Evolutionary conservation across 179 eudicot genomes (phyloP), one percentile per base, ranked within the genome.

Genomic region (Gypsophila paniculata): DNA sequence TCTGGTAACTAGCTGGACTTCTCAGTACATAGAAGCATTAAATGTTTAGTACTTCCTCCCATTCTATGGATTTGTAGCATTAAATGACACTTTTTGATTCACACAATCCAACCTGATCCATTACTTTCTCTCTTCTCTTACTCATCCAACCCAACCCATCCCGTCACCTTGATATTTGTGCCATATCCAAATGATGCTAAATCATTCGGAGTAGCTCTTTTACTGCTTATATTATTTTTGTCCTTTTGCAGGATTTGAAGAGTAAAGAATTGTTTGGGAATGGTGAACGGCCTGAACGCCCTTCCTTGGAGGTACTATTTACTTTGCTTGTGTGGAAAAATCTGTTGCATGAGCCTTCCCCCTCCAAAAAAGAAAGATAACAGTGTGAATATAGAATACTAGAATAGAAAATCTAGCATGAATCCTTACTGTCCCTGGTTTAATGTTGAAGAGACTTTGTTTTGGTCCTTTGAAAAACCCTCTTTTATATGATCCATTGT

Each of bases 241-340:
- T 72, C 42, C 22, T 38, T 61, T 74, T 85, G 77, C 89, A 91
- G 99, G 97, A 94, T 73, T 78, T 75, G 57, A 75, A 68, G 68
- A 55, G 78, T 46, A 86, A 79, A 79, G 96, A 90, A 70, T 85
- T 78, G 61, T 75, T 68, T 76, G 82, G 82, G 59, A 79, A 75
- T 76, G 86, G 86, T 72, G 79, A 77, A 61, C 68, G 71, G 68
- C 75, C 81, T 72, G 79, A 77, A 61, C 68, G 71, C 69, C 75
- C 81, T 71, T 69, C 77, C 63, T 42, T 76, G 53, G 91, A 89
- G 96, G 99, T 91, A 79, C 74, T 69, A 2, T 54, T 54, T 77
- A 54, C 51, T 58, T 48, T 34, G 66, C 17, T 23, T 67, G 21
- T 57, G 21, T 69, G 11, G 61, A 8, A 52, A 46, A 46, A 53